Conservation (phyloP, 352 stramenopile species). For the Phytopythium sindhum region DNA sequence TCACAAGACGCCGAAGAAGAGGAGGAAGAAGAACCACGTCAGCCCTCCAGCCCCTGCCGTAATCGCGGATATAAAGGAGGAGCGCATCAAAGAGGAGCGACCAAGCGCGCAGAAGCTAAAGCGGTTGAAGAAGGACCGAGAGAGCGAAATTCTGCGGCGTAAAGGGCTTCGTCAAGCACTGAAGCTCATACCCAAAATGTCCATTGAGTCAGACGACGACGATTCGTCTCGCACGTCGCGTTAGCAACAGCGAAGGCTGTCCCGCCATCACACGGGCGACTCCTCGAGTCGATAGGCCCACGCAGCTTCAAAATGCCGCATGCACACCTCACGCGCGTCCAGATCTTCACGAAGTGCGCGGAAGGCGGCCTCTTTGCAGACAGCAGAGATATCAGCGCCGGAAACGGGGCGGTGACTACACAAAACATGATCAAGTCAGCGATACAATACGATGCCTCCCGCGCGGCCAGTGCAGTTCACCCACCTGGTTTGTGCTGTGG, state of each 20-base stretch:
- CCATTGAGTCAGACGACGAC: conserved; percentile 1
- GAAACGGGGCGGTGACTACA: conserved; percentile 39
- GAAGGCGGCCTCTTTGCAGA: conserved; percentile 82
- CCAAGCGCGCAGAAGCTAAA: not conserved
- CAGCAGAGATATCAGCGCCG: conserved; percentile 57
- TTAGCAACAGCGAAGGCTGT: not conserved
- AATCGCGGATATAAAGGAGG: not conserved
- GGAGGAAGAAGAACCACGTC: not conserved
- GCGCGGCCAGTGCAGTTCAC: not conserved
- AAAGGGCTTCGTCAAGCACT: conserved; percentile 13
- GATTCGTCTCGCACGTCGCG: not conserved
- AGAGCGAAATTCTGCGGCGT: not conserved
- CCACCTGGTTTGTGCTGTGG: conserved; percentile 16
- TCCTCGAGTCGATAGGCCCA: conserved; percentile 34
- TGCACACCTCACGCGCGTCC: conserved; percentile 26
- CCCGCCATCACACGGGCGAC: not conserved
- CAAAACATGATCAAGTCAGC: conserved; percentile 9
- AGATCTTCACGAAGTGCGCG: conserved; percentile 66
- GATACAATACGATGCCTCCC: not conserved
- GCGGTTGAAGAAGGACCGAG: not conserved
- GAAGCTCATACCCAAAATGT: conserved; percentile 12
- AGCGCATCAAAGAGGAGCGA: not conserved
- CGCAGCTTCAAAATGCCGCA: conserved; percentile 43
- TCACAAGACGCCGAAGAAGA: conserved; percentile 2
- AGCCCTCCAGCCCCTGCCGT: not conserved